A percentile compares a stretch with the other conserved stretches of the same genome.
Evolutionary conservation across 345 rosid genomes (phyloP).

Genomic region (Punica granatum): DNA sequence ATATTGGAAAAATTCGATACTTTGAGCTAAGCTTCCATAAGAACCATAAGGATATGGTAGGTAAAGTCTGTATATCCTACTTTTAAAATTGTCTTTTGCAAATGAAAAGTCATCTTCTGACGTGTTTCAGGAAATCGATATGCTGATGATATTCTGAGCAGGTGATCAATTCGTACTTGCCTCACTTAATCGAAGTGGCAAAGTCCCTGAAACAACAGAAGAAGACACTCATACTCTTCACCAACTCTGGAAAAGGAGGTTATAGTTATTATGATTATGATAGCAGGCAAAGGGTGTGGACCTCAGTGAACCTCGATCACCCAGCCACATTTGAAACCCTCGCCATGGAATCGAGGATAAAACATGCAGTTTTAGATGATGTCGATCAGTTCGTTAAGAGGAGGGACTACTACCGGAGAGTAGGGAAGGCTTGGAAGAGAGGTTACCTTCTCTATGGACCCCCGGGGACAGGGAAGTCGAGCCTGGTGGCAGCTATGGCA

Average conservation of each 20-base stretch:
- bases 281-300: conserved; percentile 33
- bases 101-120: too few relatives aligned
- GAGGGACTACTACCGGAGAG: conserved; percentile 44
- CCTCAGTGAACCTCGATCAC: conserved; percentile 53
- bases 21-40: conserved; percentile 51
- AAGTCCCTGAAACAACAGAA: conserved; percentile 25
- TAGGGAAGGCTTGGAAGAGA: conserved; percentile 82
- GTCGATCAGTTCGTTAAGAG: conserved; percentile 49
- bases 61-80: neutral
- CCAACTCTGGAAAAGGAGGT: conserved; percentile 23
- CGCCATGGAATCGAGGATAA: conserved; percentile 35
- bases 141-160: neutral
- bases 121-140: too few relatives aligned
- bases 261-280: too few relatives aligned
- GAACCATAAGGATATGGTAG: conserved; percentile 39
- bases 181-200: conserved; percentile 37
- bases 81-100: too few relatives aligned
- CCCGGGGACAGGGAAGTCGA: conserved; percentile 72
- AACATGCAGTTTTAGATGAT: conserved; percentile 35
- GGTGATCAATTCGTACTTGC: conserved; percentile 47
- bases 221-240: conserved; percentile 52
- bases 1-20: conserved; percentile 25
- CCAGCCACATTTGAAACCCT: conserved; percentile 65
- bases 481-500: conserved; percentile 79
- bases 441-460: conserved; percentile 72